These are phyloP conservation scores for Tardiomyces blankii DNA, from an alignment of 1,139 yeast species.

Conservation along the genomic window DNA sequence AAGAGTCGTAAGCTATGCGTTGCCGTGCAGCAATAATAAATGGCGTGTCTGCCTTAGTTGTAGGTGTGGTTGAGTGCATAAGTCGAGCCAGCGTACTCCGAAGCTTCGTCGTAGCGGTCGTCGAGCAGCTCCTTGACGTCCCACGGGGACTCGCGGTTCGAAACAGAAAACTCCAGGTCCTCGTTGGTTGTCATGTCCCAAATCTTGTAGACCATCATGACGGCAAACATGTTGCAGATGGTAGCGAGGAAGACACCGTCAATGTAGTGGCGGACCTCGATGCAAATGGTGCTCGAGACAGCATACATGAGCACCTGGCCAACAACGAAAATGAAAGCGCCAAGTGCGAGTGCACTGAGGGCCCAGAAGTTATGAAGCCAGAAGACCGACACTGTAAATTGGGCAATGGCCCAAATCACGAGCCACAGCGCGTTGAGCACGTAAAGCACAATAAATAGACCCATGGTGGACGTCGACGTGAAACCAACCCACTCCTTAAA, in stretches of 20 bases:
- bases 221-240: slow-evolving; percentile 63
- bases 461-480: slow-evolving; percentile 41
- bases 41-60: slow-evolving; percentile 1
- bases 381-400: slow-evolving; percentile 55
- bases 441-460: slow-evolving; percentile 58
- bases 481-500: slow-evolving; percentile 54
- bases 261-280: slow-evolving; percentile 66
- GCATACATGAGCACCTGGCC: slow-evolving; percentile 72
- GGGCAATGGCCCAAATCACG: slow-evolving; percentile 53
- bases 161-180: slow-evolving; percentile 85
- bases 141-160: slow-evolving; percentile 36
- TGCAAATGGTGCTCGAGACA: slow-evolving; percentile 55
- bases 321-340: slow-evolving; percentile 60
- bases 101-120: slow-evolving; percentile 25
- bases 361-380: slow-evolving; percentile 78
- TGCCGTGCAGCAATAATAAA: slow-evolving; percentile 5
- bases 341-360: slow-evolving; percentile 64
- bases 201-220: slow-evolving; percentile 91
- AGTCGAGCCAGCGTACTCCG: slow-evolving; percentile 1
- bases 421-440: slow-evolving; percentile 59
- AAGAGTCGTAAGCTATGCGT: not conserved
- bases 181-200: slow-evolving; percentile 98
- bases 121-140: slow-evolving; percentile 42
- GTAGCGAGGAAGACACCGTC: slow-evolving; percentile 87
- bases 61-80: slow-evolving; percentile 1